Base-by-base conservation (phyloP, 2,329 filamentous ascomycete genomes). In the Verticillium tricorpus region DNA sequence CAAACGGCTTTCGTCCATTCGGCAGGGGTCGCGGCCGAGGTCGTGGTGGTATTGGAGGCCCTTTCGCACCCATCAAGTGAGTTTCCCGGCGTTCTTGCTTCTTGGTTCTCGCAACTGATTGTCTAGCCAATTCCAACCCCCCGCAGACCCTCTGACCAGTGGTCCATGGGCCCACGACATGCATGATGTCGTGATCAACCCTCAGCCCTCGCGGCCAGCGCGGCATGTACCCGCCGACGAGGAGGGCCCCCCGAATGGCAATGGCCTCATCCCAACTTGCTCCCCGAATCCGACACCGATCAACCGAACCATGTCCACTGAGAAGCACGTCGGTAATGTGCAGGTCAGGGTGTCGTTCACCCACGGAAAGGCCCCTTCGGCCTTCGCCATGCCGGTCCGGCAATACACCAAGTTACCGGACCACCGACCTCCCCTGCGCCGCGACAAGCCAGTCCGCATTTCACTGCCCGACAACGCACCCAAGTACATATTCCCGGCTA, bases 361-460 rank as follows among this genome's bases (percentile, higher is more conserved):
- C 2, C 90, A 96, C 85, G 63, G 60, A 9, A 85, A 87, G 68
- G 82, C 84, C 34, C 84, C 89, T 56, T 77, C 85, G 52, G 92
- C 94, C 72, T 81, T 91, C 34, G 88, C 89, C 64, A 86, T 96
- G 66, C 86, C 91, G 56, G 87, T 96, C 67, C 95, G 92, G 74
- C 91, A 95, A 70, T 94, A 99, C 76, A 97, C 93, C 50, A 93
- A 94, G 69, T 85, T 99, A 57, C 95, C 95, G 22, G 92, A 98
- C 72, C 95, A 98, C 75, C 89, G 95, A 25, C 95, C 95, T 22
- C 95, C 95, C 59, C 84, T 99, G 57, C 90, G 95, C 65, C 89
- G 95, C 69, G 95, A 99, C 78, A 99, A 98, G 74, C 95, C 95
- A 8, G 95, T 98, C 50, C 89, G 95, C 58, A 92, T 99, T 67